Base-by-base conservation (phyloP, 768 basidiomycete genomes). In the Leccinum arenicola region DNA sequence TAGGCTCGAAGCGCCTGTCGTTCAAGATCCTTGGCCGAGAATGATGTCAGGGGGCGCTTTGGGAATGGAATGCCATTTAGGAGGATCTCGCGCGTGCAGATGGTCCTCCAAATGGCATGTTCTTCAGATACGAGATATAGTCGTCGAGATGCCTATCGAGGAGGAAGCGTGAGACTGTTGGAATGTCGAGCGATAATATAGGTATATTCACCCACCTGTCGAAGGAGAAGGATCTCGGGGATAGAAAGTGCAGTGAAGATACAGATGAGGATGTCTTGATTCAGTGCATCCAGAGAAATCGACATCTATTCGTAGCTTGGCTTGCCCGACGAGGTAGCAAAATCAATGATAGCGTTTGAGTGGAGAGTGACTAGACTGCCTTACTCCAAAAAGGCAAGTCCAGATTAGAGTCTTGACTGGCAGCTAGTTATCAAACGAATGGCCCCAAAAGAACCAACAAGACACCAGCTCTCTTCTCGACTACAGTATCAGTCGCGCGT, bases 391-490 rank as follows among this genome's bases (percentile, higher is more conserved):
- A 68, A 64, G 68, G 66, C 59, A 69, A 62, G 52, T 50, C 17
- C 15, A 21, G 9, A 49, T 43, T 29, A 29, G n/a, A 33, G 23
- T 36, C 48, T 43, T 40, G 38, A 40, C 38, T 15, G 5, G 5
- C 17, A 25, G 5, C 33, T 17, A 6, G 4, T 29, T 8, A 25
- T 27, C 40, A 14, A 38, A 9, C 31, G 27, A 35, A 77, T 77
- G 76, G 68, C 73, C 50, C 57, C 80, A 17, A 86, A 79, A 73
- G 89, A 91, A 68, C 88, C 84, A 8, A 89, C 84, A 17, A 78
- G 82, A 43, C 80, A 85, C 51, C 90, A 91, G 61, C 79, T 91
- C 47, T 91, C 89, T 9, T 84, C 88, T 3, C 79, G 84, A 45
- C 81, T 91, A 17, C 72, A 85, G 3, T 91, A 91, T 70, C 80